Evolutionary conservation across 192 early-diverging fungal species (phyloP).

Genomic region (Endogone sp.): DNA sequence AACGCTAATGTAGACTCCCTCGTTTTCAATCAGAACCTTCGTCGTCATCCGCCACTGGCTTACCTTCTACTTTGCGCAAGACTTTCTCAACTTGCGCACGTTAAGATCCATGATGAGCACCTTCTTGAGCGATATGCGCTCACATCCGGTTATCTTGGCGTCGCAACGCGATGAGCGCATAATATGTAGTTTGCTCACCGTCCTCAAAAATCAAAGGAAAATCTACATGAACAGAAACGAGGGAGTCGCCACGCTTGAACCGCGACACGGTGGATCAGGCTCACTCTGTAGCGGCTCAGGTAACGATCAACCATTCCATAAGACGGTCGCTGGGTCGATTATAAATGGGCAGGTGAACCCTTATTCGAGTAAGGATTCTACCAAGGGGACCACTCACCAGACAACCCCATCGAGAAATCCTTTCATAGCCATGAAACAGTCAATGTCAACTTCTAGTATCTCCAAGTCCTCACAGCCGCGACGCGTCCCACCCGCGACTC

Average conservation of each 20-base stretch:
- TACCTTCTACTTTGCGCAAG: conserved; percentile 43
- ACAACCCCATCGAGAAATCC: too few relatives aligned
- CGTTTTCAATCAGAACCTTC: conserved; percentile 42
- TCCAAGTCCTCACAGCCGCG: conserved; percentile 16
- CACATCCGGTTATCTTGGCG: conserved; percentile 23
- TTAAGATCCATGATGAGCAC: conserved; percentile 44
- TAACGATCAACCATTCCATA: not conserved
- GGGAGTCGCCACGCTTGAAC: too few relatives aligned
- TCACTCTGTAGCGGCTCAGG: not conserved
- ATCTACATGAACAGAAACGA: not conserved
- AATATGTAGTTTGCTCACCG: conserved; percentile 34
- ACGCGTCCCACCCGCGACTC: conserved; percentile 8
- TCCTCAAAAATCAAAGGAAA: conserved; percentile 41
- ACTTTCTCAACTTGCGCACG: conserved; percentile 41
- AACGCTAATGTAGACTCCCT: too few relatives aligned
- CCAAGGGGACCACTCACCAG: too few relatives aligned
- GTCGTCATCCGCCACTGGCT: conserved; percentile 54
- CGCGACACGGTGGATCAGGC: not conserved
- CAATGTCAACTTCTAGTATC: conserved; percentile 13
- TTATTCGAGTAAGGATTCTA: too few relatives aligned
- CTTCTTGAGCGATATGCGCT: conserved; percentile 37
- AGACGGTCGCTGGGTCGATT: too few relatives aligned
- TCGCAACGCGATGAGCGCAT: conserved; percentile 43
- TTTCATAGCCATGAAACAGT: not conserved
- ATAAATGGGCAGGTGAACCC: too few relatives aligned